phyloP scores from a whole-genome alignment of 2,329 filamentous ascomycete species.

The Xylariaceae sp. region DNA sequence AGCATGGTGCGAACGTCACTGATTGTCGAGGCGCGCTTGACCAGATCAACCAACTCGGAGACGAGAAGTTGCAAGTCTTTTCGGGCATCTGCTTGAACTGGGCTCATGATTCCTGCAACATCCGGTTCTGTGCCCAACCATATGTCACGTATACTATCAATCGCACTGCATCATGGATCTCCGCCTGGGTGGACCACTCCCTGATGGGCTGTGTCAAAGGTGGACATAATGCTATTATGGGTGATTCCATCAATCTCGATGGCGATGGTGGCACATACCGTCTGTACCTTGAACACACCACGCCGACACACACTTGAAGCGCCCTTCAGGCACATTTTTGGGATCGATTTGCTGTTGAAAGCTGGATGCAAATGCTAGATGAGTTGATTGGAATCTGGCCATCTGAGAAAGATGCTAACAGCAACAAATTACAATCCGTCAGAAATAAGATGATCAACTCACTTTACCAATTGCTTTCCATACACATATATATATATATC shows the following conservation, averaged over 20 bases:
- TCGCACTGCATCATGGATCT: slow-evolving; percentile 27
- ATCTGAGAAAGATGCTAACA: not conserved
- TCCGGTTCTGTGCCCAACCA: slow-evolving; percentile 29
- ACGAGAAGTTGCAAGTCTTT: slow-evolving; percentile 23
- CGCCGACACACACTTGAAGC: slow-evolving; percentile 2
- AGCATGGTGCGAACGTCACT: slow-evolving; percentile 20
- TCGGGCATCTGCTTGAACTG: slow-evolving; percentile 28
- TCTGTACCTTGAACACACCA: slow-evolving; percentile 22
- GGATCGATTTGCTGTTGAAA: not conserved
- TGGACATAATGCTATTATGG: slow-evolving; percentile 26
- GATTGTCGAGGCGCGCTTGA: slow-evolving; percentile 27
- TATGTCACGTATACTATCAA: slow-evolving; percentile 25
- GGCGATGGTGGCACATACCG: slow-evolving; percentile 28
- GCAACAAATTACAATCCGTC: no score
- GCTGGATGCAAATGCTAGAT: not conserved
- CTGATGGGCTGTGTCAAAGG: slow-evolving; percentile 24
- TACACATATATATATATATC: no score
- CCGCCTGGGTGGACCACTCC: slow-evolving; percentile 22
- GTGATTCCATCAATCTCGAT: slow-evolving; percentile 28
- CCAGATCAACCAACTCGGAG: slow-evolving; percentile 18
- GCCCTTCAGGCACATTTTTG: not conserved
- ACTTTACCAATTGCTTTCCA: no score
- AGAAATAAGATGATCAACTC: no score
- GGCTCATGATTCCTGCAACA: slow-evolving; percentile 24
- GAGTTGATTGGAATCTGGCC: not conserved